Evolutionary conservation across 345 rosid genomes (phyloP).

Genomic region (Balakata baccata): DNA sequence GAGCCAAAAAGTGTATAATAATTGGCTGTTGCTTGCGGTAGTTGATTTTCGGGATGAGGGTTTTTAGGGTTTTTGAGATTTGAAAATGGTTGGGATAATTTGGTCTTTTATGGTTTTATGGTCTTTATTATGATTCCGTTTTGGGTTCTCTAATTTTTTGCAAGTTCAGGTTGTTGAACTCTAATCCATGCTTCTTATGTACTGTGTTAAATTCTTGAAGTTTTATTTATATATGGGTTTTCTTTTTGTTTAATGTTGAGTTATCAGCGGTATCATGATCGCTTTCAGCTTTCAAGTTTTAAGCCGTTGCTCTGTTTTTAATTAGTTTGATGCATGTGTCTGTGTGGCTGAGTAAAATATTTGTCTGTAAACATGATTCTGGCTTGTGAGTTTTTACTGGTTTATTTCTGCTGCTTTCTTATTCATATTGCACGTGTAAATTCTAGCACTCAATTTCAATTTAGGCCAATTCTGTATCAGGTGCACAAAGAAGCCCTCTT

Average conservation of each 20-base stretch:
- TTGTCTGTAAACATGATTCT: neutral
- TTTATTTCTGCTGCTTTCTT: neutral
- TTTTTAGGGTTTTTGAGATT: slow-evolving; percentile 21
- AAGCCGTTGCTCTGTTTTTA: slow-evolving; percentile 1
- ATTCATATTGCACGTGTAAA: neutral
- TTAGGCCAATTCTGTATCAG: too few species aligned
- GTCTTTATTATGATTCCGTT: neutral
- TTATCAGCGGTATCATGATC: neutral
- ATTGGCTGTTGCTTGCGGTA: neutral
- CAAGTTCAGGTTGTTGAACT: neutral
- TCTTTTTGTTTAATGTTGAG: neutral
- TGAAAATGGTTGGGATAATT: slow-evolving; percentile 29
- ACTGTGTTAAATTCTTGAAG: neutral
- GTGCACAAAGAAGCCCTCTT: too few species aligned
- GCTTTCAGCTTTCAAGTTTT: neutral
- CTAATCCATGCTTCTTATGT: neutral
- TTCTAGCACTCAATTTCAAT: neutral
- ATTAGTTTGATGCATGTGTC: neutral
- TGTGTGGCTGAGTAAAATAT: neutral
- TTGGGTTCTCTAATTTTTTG: neutral
- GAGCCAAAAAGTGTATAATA: neutral
- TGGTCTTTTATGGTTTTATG: slow-evolving; percentile 20
- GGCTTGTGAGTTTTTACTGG: neutral
- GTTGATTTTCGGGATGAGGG: neutral
- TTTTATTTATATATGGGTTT: neutral